phyloP scores from a whole-genome alignment of 768 basidiomycete species.

The Coprinopsis marcescibilis region DNA sequence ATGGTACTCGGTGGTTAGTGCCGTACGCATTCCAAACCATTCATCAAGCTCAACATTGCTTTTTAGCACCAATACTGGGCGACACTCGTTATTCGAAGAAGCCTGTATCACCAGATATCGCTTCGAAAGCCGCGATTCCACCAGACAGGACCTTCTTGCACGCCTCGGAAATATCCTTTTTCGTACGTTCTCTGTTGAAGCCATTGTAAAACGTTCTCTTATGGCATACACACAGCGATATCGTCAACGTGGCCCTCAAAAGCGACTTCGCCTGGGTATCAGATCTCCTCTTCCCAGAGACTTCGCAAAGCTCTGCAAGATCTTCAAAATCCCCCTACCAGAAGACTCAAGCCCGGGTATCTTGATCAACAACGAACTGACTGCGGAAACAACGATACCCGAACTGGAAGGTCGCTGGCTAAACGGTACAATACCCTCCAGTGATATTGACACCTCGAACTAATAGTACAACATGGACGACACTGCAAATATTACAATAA shows the following conservation, averaged over 20 bases:
- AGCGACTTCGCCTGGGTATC: constrained; percentile 48
- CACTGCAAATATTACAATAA: neutral
- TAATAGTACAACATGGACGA: neutral
- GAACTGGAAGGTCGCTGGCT: constrained; percentile 1
- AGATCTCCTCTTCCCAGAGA: constrained; percentile 53
- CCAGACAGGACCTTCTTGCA: constrained; percentile 55
- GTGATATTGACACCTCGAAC: neutral
- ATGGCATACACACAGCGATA: constrained; percentile 37
- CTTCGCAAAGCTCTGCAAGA: constrained; percentile 45
- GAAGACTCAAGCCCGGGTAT: constrained; percentile 39
- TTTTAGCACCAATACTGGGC: constrained; percentile 62
- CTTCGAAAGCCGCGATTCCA: constrained; percentile 25
- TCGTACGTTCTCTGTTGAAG: constrained; percentile 36
- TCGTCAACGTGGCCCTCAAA: constrained; percentile 34
- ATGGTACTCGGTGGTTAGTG: constrained; percentile 40
- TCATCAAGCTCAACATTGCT: constrained; percentile 3
- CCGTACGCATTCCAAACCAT: neutral
- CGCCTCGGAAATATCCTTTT: constrained; percentile 50
- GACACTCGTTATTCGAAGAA: constrained; percentile 47
- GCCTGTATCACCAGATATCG: constrained; percentile 21
- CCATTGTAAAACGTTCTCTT: neutral
- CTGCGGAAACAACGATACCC: neutral
- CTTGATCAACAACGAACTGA: constrained; percentile 34
- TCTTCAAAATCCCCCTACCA: constrained; percentile 38
- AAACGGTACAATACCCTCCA: neutral